These are phyloP conservation scores for Strigomonas culicis DNA, from an alignment of 208 protist genomes.

Conservation along the genomic window DNA sequence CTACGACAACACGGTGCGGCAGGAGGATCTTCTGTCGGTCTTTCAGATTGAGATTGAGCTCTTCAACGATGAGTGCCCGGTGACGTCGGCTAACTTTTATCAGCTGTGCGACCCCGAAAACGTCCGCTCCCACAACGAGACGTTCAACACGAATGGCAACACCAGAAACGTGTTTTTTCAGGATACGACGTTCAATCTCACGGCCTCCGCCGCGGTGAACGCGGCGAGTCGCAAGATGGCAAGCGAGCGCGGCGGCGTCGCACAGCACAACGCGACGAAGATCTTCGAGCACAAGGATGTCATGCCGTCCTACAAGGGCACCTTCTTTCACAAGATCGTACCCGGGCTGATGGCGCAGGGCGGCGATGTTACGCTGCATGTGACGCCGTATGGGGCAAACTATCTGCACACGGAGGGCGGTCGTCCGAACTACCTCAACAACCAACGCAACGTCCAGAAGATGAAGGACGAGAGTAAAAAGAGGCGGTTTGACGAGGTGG, in stretches of 20 bases:
- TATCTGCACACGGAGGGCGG: constrained; percentile 83
- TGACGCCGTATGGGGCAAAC: constrained; percentile 80
- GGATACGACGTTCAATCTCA: background rate
- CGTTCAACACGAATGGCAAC: background rate
- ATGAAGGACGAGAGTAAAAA: constrained; percentile 94
- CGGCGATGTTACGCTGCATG: constrained; percentile 95
- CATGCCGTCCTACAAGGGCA: constrained; percentile 79
- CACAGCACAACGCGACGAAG: constrained; percentile 17
- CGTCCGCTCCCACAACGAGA: background rate
- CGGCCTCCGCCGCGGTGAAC: background rate
- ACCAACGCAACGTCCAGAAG: constrained; percentile 11
- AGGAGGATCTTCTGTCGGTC: background rate
- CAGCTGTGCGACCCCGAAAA: constrained; percentile 47
- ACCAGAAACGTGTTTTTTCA: background rate
- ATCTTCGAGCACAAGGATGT: constrained; percentile 64
- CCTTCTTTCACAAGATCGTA: constrained; percentile 92
- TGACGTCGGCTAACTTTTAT: constrained; percentile 75
- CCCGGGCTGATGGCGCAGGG: constrained; percentile 89
- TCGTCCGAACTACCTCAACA: constrained; percentile 10
- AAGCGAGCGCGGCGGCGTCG: background rate
- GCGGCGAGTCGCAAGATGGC: background rate
- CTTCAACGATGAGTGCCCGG: constrained; percentile 77
- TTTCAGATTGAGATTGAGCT: constrained; percentile 72
- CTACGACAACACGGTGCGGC: constrained; percentile 3
- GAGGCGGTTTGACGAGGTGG: constrained; percentile 80